Evolutionary conservation across 2,329 filamentous ascomycete species (phyloP).

Genomic region (Colletotrichum simmondsii): DNA sequence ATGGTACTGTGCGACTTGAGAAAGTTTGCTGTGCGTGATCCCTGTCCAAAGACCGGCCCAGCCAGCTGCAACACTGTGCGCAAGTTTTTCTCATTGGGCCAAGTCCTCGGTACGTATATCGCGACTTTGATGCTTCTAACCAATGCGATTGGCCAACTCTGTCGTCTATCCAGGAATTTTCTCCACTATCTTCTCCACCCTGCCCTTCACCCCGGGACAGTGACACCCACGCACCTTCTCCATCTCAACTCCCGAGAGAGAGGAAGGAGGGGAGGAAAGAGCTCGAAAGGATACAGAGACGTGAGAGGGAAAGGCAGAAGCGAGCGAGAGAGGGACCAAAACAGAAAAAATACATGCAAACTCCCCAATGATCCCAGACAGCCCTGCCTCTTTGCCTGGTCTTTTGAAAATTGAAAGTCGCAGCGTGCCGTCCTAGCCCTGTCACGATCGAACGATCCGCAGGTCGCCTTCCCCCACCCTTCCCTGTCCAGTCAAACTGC

Average conservation of each 20-base stretch:
- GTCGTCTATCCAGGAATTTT: background rate
- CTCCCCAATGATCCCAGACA: background rate
- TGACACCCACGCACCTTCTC: background rate
- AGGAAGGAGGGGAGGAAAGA: too few relatives aligned
- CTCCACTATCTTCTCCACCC: background rate
- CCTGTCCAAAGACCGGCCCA: constrained; percentile 5
- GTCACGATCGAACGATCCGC: constrained; percentile 20
- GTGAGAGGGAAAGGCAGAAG: background rate
- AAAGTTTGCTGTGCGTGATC: constrained; percentile 6
- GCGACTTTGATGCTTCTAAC: background rate
- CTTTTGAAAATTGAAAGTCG: background rate
- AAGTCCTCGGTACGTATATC: background rate
- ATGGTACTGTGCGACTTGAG: background rate
- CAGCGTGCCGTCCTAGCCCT: background rate
- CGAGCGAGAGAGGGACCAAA: background rate
- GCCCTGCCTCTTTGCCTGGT: background rate
- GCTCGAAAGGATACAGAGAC: too few relatives aligned
- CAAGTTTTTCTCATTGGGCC: constrained; percentile 14
- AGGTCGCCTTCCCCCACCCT: constrained; percentile 1
- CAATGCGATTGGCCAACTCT: constrained; percentile 21
- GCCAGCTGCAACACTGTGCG: constrained; percentile 11
- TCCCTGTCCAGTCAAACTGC: background rate
- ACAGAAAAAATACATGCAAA: background rate
- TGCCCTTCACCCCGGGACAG: background rate
- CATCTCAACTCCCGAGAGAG: constrained; percentile 2